Conservation (phyloP, 768 basidiomycete species). For the Phylloporus arenicola region DNA sequence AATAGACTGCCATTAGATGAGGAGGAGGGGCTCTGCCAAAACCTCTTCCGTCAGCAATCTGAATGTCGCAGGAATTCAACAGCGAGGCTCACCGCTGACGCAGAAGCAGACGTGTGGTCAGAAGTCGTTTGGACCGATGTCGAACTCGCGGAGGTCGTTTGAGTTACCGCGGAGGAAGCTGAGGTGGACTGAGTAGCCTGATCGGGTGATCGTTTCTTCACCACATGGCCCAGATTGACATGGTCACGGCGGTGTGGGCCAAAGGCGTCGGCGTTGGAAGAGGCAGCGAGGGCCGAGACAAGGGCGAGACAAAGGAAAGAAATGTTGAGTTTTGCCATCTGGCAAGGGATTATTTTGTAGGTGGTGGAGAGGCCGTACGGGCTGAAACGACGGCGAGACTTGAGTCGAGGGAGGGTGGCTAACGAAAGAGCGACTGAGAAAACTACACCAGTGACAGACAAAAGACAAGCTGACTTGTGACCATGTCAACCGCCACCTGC, state of each 20-base stretch:
- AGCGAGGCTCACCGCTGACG: conserved; percentile 18
- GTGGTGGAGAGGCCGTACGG: background rate
- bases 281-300: conserved; percentile 43
- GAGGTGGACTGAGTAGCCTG: conserved; percentile 19
- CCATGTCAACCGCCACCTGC: conserved; percentile 18
- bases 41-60: conserved; percentile 1
- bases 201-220: conserved; percentile 56
- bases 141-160: conserved; percentile 13
- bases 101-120: conserved; percentile 8
- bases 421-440: conserved; percentile 14
- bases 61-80: background rate
- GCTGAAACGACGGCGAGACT: background rate
- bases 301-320: conserved; percentile 61
- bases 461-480: background rate
- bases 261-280: conserved; percentile 43
- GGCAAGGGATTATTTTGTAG: conserved; percentile 11
- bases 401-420: conserved; percentile 10
- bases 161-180: conserved; percentile 8
- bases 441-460: background rate
- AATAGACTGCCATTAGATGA: conserved; percentile 6
- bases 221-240: conserved; percentile 53
- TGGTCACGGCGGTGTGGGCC: conserved; percentile 49
- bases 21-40: conserved; percentile 13
- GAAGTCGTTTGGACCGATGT: conserved; percentile 11
- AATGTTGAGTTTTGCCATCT: conserved; percentile 53